A percentile compares a stretch with the other conserved stretches of the same genome.
Conservation (phyloP, 305 asterid species). For the Fraxinus velutina region DNA sequence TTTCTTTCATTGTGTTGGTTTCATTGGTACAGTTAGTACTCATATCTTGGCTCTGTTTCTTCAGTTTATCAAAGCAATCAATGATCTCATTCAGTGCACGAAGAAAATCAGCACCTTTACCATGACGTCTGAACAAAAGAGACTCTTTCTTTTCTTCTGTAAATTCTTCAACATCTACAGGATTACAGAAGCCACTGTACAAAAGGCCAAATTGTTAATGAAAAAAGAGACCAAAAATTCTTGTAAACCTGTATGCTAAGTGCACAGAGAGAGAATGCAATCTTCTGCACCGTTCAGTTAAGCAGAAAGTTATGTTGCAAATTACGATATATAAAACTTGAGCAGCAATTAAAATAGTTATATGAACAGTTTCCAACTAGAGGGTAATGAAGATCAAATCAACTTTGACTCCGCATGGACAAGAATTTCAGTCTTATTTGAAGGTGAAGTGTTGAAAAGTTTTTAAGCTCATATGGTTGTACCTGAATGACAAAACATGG, state of each 20-base stretch:
- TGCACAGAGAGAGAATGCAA: background rate
- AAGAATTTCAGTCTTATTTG: background rate
- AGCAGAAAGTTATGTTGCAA: background rate
- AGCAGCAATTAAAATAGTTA: background rate
- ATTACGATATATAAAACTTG: background rate
- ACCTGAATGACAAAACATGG: background rate
- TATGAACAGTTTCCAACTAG: background rate
- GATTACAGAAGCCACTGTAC: constrained; percentile 87
- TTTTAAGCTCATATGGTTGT: background rate
- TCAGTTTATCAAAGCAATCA: constrained; percentile 63
- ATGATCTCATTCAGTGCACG: constrained; percentile 79
- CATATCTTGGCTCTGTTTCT: constrained; percentile 43
- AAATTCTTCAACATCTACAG: constrained; percentile 82
- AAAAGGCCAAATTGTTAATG: constrained; percentile 22
- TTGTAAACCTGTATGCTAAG: background rate
- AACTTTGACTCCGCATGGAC: background rate
- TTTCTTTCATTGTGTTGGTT: constrained; percentile 31
- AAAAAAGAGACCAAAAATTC: background rate
- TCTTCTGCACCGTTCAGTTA: background rate
- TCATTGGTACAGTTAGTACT: constrained; percentile 31
- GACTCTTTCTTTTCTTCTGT: constrained; percentile 80
- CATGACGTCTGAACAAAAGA: constrained; percentile 75
- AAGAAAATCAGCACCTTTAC: constrained; percentile 85
- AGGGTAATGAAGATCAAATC: constrained; percentile 1
- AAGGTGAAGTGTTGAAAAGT: background rate